Conservation (phyloP, 176 grass and related monocot species). For the Triticum timopheevii region DNA sequence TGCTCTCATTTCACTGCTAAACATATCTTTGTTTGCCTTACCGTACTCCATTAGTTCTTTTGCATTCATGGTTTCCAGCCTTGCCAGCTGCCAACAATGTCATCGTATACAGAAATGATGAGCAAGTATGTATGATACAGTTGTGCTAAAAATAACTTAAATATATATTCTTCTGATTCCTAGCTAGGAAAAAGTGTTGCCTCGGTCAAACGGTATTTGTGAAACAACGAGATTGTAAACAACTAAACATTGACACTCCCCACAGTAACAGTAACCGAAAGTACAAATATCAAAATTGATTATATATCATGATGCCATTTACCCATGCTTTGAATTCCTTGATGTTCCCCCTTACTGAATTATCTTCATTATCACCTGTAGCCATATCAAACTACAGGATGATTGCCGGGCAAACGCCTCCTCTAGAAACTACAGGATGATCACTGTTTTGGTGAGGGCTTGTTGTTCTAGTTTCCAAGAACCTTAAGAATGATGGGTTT, state of each 20-base stretch:
- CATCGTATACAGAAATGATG: not conserved
- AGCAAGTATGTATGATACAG: not conserved
- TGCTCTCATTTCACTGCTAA: not conserved
- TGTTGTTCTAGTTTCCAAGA: not conserved
- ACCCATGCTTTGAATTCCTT: constrained; percentile 10
- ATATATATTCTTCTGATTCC: not conserved
- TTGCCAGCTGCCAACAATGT: not conserved
- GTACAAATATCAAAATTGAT: not conserved
- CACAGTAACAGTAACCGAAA: not conserved
- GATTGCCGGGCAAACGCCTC: not conserved
- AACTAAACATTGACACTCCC: not conserved
- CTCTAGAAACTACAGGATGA: not conserved
- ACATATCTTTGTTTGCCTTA: not conserved
- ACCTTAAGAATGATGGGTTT: not conserved
- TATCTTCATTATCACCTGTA: not conserved
- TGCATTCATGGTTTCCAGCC: constrained; percentile 1
- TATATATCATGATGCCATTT: not conserved
- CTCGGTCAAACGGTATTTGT: not conserved
- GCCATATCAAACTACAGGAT: not conserved
- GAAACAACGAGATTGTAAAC: not conserved
- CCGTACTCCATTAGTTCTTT: not conserved
- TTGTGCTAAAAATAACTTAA: not conserved
- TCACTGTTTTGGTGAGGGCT: not conserved
- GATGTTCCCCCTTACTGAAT: not conserved
- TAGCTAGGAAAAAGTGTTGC: not conserved